A percentile compares a stretch with the other conserved stretches of the same genome.
phyloP scores from a whole-genome alignment of 1,139 yeast genomes.

The Neolecta irregularis region DNA sequence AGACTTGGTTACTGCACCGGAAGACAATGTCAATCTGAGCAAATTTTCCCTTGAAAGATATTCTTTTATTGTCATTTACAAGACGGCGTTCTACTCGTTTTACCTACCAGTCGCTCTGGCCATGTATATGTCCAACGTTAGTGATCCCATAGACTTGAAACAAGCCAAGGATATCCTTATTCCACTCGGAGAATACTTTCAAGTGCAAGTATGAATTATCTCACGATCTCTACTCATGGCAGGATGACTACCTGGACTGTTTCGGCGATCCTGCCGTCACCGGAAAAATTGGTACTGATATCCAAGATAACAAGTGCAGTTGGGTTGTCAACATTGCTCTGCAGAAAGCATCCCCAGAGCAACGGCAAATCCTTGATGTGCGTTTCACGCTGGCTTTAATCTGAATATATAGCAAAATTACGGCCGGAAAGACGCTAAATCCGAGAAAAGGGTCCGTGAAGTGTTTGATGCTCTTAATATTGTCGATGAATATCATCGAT shows the following conservation, averaged over 20 bases:
- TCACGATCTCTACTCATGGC: not conserved
- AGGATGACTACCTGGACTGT: slow-evolving; percentile 87
- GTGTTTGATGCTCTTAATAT: slow-evolving; percentile 63
- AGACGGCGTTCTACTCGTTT: slow-evolving; percentile 95
- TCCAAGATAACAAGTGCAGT: slow-evolving; percentile 94
- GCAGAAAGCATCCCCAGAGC: slow-evolving; percentile 60
- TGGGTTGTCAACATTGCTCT: slow-evolving; percentile 95
- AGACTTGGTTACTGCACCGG: slow-evolving; percentile 94
- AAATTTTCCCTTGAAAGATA: slow-evolving; percentile 82
- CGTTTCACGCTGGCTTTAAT: not conserved
- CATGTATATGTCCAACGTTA: slow-evolving; percentile 78
- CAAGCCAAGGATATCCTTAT: slow-evolving; percentile 81
- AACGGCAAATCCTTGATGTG: slow-evolving; percentile 61
- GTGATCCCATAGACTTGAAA: slow-evolving; percentile 54
- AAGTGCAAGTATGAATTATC: slow-evolving; percentile 46
- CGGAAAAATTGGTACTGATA: slow-evolving; percentile 97
- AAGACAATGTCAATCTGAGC: slow-evolving; percentile 73
- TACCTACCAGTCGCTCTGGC: slow-evolving; percentile 96
- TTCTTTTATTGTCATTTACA: slow-evolving; percentile 86
- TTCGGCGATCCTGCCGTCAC: slow-evolving; percentile 95
- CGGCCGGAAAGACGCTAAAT: slow-evolving; percentile 60
- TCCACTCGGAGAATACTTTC: slow-evolving; percentile 97
- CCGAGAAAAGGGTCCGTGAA: slow-evolving; percentile 58
- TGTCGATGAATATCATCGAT: slow-evolving; percentile 53
- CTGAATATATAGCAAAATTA: slow-evolving; percentile 36